These are phyloP conservation scores for Chrysanthemum lavandulifolium DNA, from an alignment of 129 eudicot genomes.

Conservation along the genomic window DNA sequence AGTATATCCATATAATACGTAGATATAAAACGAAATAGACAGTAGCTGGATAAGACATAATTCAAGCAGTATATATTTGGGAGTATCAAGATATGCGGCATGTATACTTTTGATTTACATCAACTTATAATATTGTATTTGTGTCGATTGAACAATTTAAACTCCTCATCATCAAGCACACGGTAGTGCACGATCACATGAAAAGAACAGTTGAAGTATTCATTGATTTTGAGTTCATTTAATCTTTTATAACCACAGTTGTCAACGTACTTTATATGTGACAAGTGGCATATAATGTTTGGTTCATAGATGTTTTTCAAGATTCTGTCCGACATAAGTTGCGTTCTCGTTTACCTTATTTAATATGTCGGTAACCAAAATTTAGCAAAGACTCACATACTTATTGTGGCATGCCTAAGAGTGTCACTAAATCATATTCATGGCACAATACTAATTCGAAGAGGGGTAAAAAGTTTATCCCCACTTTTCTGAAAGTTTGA, in stretches of 20 bases:
- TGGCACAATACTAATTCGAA: too few species aligned
- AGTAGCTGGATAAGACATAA: neutral
- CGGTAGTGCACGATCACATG: conserved; percentile 11
- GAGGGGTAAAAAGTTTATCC: too few species aligned
- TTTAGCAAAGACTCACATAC: too few species aligned
- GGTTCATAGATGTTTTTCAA: neutral
- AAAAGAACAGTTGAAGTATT: neutral
- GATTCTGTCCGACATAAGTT: neutral
- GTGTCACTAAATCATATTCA: too few species aligned
- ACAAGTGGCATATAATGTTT: conserved; percentile 3
- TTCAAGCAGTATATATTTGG: neutral
- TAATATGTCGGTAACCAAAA: too few species aligned
- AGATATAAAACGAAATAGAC: neutral
- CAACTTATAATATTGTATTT: neutral
- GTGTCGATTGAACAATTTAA: too few species aligned
- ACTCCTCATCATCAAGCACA: neutral
- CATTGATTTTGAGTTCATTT: conserved; percentile 15
- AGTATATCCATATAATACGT: too few species aligned
- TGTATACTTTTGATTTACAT: neutral
- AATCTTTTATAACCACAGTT: neutral
- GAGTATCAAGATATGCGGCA: neutral
- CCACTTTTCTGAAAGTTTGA: too few species aligned
- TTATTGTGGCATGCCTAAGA: too few species aligned
- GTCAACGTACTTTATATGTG: conserved; percentile 5
- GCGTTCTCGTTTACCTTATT: too few species aligned